Evolutionary conservation across 163 green algal genomes (phyloP).

Genomic region (Prototheca wickerhamii): DNA sequence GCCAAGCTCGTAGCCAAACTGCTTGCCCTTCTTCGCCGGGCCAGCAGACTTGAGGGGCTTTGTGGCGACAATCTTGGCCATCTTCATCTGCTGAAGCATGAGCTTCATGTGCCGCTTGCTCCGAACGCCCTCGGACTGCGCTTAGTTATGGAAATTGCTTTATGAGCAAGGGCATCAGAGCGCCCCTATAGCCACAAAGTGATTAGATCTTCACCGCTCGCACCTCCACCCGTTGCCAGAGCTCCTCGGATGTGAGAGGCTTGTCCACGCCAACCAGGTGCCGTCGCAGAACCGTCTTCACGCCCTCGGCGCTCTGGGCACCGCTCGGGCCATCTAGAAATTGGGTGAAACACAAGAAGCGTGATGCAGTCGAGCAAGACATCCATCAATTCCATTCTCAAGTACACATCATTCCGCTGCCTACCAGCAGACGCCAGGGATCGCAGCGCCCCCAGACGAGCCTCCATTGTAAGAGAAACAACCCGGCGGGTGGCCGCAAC

Average conservation of each 20-base stretch:
- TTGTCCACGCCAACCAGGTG: neutral
- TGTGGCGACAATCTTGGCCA: constrained; percentile 9
- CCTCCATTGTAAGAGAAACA: too few species aligned
- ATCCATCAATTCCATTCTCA: too few species aligned
- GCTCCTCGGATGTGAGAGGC: neutral
- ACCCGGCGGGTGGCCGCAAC: too few species aligned
- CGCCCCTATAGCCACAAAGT: neutral
- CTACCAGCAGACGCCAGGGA: too few species aligned
- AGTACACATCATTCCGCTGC: too few species aligned
- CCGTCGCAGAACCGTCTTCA: neutral
- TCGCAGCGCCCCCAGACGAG: too few species aligned
- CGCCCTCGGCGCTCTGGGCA: neutral
- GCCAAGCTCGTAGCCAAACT: constrained; percentile 9
- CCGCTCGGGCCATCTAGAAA: too few species aligned
- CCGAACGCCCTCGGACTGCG: constrained; percentile 21
- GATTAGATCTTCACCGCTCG: neutral
- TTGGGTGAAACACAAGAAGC: too few species aligned
- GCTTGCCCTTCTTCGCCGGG: constrained; percentile 2
- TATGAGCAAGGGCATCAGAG: neutral
- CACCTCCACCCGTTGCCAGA: neutral
- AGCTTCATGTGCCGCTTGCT: constrained; percentile 38
- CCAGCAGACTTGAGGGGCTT: neutral
- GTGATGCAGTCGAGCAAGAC: too few species aligned
- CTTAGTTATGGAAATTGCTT: neutral
- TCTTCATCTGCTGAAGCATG: constrained; percentile 29